Base-by-base conservation (phyloP, 1,284 basidiomycete species). In the Macrocystidia cucumis region DNA sequence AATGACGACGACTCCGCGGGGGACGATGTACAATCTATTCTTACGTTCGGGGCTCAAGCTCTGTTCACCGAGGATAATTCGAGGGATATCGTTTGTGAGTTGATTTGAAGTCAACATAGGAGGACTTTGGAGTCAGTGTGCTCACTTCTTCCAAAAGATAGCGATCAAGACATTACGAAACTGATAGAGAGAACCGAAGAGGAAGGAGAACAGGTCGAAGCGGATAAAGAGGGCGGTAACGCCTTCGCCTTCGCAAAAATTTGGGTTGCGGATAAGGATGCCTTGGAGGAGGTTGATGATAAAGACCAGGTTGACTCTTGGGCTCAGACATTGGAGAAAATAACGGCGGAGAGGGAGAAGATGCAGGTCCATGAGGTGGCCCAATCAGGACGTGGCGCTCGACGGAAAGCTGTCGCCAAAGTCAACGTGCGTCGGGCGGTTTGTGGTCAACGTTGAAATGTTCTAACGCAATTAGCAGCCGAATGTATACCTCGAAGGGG, bases 221-320 rank as follows among this genome's bases (percentile, higher is more conserved):
- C 56, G 14, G 54, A 56, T 22, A 62, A 63, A 30, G 69, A 67
- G 39, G 59, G 60, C 18, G 62, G 57, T 34, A 58, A 74, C 29
- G 65, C 74, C 3, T 91, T 93, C 54, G 74, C 72, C 4, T 92
- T 92, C 51, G 88, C 90, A 3, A 91, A 91, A 52, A 72, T 93
- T 29, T 92, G 90, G 90, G 76, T 86, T 8, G 77, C 84, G 16
- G 76, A 82, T 37, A 80, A 81, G 50, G 78, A 82, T 35, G 51
- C 60, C 3, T 52, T 89, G 22, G 74, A 78, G 49, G 85, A 90
- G 11, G 57, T 87, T 20, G 65, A 61, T 13, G 78, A 80, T 22
- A 64, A 67, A 7, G 75, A 76, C 32, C 70, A 75, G 38, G 67
- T 61, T 14, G 82, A 87, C 54, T 85, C 85, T 18, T 93, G 90